Evolutionary conservation across 441 rosid species (phyloP).

Genomic region (Bruguiera hainesii): DNA sequence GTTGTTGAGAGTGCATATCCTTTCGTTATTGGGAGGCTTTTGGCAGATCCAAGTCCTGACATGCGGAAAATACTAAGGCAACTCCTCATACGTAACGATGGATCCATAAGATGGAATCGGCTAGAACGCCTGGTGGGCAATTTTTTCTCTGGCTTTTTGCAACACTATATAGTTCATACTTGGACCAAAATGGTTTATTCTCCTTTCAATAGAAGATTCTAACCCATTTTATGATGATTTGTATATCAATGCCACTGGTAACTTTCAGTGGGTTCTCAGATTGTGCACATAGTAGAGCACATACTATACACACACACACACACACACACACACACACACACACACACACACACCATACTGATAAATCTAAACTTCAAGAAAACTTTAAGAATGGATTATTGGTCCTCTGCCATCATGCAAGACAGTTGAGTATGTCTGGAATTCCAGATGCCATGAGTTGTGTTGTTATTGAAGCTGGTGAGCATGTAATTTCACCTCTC

Average conservation of each 20-base stretch:
- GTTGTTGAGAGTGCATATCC: slow-evolving; percentile 95
- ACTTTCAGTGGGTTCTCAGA: background rate
- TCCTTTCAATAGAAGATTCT: slow-evolving; percentile 1
- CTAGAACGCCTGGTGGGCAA: slow-evolving; percentile 81
- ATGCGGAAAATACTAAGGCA: slow-evolving; percentile 93
- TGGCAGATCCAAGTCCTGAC: slow-evolving; percentile 93
- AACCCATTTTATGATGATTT: background rate
- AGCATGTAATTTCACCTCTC: no score
- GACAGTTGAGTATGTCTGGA: no score
- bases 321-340: no score
- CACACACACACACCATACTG: background rate
- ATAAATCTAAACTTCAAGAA: background rate
- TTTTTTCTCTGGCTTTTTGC: slow-evolving; percentile 4
- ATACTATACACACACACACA: no score
- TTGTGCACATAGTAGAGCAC: no score
- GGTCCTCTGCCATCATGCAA: background rate
- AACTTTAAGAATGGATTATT: background rate
- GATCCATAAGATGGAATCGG: slow-evolving; percentile 95
- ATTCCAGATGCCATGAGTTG: no score
- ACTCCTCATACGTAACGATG: slow-evolving; percentile 80
- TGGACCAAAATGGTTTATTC: background rate
- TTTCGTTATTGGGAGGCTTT: slow-evolving; percentile 85
- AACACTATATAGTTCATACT: background rate
- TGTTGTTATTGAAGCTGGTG: no score
- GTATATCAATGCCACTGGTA: background rate